These are phyloP conservation scores for Tetrahymena borealis DNA, from an alignment of 73 alveolate species.

Conservation along the genomic window DNA sequence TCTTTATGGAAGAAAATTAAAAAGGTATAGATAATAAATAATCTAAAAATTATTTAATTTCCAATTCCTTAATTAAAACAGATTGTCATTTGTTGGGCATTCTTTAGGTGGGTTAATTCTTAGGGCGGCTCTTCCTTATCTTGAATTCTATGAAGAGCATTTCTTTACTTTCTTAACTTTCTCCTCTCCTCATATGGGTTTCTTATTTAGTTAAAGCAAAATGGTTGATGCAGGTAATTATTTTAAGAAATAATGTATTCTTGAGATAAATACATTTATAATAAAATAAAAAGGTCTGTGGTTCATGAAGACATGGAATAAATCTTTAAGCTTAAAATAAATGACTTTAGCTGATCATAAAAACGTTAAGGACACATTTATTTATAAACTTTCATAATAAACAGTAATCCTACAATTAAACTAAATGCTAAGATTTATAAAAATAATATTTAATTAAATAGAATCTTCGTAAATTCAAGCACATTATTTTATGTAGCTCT, in stretches of 20 bases:
- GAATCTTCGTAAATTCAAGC: conserved; percentile 69
- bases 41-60: conserved; percentile 62
- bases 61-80: neutral
- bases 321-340: conserved; percentile 59
- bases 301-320: conserved; percentile 76
- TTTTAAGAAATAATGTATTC: too few species aligned
- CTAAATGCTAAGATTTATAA: neutral
- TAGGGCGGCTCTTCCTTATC: conserved; percentile 84
- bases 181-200: conserved; percentile 89
- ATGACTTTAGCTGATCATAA: conserved; percentile 70
- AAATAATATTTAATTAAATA: conserved; percentile 33
- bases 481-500: conserved; percentile 57
- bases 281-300: conserved; percentile 45
- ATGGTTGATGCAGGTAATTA: conserved; percentile 84
- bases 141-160: conserved; percentile 58
- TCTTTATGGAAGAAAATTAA: conserved; percentile 51
- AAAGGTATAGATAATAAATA: conserved; percentile 74
- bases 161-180: conserved; percentile 73
- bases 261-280: too few species aligned
- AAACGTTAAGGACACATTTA: conserved; percentile 61
- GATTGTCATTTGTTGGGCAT: conserved; percentile 57
- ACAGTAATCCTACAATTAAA: neutral
- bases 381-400: conserved; percentile 61
- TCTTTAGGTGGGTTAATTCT: conserved; percentile 91
- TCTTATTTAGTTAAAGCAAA: conserved; percentile 62